Conservation (phyloP, 2,329 filamentous ascomycete genomes). For the Arachnopeziza araneosa region DNA sequence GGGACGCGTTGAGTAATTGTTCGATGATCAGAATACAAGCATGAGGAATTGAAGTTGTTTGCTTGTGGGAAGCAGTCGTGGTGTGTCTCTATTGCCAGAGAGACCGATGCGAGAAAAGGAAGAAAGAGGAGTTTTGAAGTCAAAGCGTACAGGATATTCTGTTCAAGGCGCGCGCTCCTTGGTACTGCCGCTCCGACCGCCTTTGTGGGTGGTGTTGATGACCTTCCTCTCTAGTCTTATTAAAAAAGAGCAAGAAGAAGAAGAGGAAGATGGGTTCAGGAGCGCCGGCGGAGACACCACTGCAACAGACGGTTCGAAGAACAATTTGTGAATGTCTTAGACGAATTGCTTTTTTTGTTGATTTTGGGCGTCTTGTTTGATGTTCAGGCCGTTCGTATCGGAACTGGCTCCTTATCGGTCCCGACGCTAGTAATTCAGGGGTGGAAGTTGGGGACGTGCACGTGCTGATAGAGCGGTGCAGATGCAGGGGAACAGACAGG, state of each 20-base stretch:
- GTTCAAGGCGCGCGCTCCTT: not conserved
- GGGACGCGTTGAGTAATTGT: not conserved
- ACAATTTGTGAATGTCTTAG: not conserved
- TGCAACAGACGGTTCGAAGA: not conserved
- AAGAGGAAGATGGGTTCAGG: not conserved
- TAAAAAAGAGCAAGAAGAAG: not conserved
- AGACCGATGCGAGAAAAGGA: not conserved
- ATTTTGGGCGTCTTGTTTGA: not conserved
- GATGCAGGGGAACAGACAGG: not conserved
- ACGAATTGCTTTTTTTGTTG: not conserved
- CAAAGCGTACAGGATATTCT: conserved; percentile 9
- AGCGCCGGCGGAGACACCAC: not conserved
- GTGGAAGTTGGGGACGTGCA: not conserved
- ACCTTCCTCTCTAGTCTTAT: not conserved
- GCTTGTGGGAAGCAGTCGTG: not conserved
- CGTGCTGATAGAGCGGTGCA: not conserved
- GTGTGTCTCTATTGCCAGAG: not conserved
- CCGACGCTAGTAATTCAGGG: not conserved
- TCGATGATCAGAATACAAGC: not conserved
- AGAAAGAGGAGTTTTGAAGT: not conserved
- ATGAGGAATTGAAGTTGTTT: conserved; percentile 5
- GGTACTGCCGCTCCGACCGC: not conserved
- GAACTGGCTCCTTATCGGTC: not conserved
- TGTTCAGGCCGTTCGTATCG: not conserved
- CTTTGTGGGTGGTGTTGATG: not conserved